phyloP scores from a whole-genome alignment of 352 stramenopile species.

The Phytophthora pseudosyringae region DNA sequence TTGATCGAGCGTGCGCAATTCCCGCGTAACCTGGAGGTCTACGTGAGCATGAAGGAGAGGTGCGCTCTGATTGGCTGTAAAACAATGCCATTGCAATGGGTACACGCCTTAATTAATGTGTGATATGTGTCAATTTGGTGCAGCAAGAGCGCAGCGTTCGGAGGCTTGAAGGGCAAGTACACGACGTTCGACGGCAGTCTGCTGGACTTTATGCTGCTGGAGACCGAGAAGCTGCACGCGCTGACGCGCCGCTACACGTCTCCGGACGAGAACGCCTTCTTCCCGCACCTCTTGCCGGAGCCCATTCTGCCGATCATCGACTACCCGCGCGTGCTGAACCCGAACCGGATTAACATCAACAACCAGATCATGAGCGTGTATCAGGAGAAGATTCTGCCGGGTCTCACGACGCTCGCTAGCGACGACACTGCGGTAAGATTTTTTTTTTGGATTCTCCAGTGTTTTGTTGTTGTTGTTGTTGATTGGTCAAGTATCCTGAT shows the following conservation, averaged over 20 bases:
- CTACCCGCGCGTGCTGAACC: slow-evolving; percentile 94
- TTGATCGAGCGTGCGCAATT: slow-evolving; percentile 99
- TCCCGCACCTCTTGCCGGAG: slow-evolving; percentile 91
- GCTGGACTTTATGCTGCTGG: slow-evolving; percentile 97
- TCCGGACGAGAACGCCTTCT: slow-evolving; percentile 99
- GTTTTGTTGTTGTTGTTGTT: too few species aligned
- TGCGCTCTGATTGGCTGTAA: slow-evolving; percentile 17
- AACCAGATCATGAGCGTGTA: slow-evolving; percentile 97
- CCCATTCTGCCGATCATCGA: slow-evolving; percentile 93
- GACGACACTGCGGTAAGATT: slow-evolving; percentile 80
- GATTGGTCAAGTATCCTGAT: neutral
- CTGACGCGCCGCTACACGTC: slow-evolving; percentile 97
- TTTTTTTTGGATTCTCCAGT: too few species aligned
- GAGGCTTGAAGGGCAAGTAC: slow-evolving; percentile 87
- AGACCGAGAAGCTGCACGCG: slow-evolving; percentile 96
- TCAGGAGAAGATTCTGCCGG: slow-evolving; percentile 94
- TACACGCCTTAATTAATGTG: neutral
- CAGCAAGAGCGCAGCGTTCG: slow-evolving; percentile 77
- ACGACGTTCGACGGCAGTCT: slow-evolving; percentile 85
- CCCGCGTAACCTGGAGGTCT: slow-evolving; percentile 94
- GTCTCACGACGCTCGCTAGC: slow-evolving; percentile 88
- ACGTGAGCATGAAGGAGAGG: slow-evolving; percentile 90
- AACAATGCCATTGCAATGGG: slow-evolving; percentile 2
- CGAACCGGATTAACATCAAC: slow-evolving; percentile 98
- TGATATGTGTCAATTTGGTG: slow-evolving; percentile 3